A percentile compares a stretch with the other conserved stretches of the same genome.
Conservation (phyloP, 495 filamentous ascomycete species). For the Hypoxylon crocopeplum region DNA sequence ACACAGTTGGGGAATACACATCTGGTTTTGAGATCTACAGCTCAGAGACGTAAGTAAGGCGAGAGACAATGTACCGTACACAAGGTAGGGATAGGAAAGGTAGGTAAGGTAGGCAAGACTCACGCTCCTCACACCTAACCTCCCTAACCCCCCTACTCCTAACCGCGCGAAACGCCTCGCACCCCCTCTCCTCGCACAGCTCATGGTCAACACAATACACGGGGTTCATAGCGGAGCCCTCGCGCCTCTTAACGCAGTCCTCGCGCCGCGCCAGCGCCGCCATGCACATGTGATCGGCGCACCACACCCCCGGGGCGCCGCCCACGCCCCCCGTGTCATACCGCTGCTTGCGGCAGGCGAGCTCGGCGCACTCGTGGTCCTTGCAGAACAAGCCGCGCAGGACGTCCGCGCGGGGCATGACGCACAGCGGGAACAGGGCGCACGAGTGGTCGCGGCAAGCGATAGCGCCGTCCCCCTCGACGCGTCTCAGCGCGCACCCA, state of each 20-base stretch:
- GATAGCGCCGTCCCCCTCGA: constrained; percentile 8
- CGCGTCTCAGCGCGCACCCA: constrained; percentile 19
- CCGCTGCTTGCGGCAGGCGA: constrained; percentile 18
- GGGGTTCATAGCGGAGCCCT: constrained; percentile 15
- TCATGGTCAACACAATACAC: constrained; percentile 20
- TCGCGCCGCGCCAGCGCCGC: constrained; percentile 23
- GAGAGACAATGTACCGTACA: background rate
- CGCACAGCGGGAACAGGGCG: constrained; percentile 15
- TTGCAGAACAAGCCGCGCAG: constrained; percentile 18
- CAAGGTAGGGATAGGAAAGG: background rate
- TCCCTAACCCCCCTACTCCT: background rate
- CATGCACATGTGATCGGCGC: constrained; percentile 30
- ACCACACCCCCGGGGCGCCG: constrained; percentile 6
- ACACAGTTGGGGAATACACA: constrained; percentile 21
- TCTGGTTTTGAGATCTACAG: constrained; percentile 12
- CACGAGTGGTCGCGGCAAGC: constrained; percentile 28
- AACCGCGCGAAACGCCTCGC: background rate
- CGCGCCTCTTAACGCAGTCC: constrained; percentile 12
- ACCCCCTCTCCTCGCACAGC: constrained; percentile 10
- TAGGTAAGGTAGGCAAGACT: background rate
- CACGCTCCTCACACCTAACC: constrained; percentile 21
- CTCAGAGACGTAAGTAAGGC: background rate
- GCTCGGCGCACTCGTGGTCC: constrained; percentile 21
- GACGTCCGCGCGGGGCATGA: constrained; percentile 6
- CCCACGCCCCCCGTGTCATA: constrained; percentile 7